Conservation (phyloP, 2,329 filamentous ascomycete species). For the Blastomyces percursus region DNA sequence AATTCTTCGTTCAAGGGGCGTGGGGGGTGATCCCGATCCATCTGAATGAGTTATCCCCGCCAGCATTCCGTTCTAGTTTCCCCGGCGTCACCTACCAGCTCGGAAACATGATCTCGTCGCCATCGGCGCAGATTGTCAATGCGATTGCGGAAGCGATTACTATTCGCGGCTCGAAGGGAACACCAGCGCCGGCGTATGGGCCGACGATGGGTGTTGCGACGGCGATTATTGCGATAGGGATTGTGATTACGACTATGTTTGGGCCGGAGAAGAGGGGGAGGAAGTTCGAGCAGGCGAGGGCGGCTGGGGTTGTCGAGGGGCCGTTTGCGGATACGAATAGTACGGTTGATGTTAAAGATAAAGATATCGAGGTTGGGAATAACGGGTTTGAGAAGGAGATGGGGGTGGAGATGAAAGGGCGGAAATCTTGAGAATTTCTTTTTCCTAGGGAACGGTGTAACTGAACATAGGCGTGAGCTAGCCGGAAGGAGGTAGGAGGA, state of each 20-base stretch:
- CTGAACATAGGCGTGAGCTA: too few relatives aligned
- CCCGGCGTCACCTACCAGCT: conserved; percentile 55
- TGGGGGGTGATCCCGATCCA: conserved; percentile 65
- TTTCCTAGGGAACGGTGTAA: too few relatives aligned
- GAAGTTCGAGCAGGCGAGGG: conserved; percentile 52
- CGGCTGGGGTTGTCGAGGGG: conserved; percentile 31
- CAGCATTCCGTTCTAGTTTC: conserved; percentile 51
- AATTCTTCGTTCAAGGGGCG: conserved; percentile 67
- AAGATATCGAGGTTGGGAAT: conserved; percentile 4
- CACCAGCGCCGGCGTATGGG: conserved; percentile 57
- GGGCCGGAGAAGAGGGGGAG: conserved; percentile 66
- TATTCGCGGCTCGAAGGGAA: conserved; percentile 45
- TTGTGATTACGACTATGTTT: conserved; percentile 55
- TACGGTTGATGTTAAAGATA: not conserved
- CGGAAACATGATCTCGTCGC: conserved; percentile 50
- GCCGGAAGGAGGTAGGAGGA: too few relatives aligned
- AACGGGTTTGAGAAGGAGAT: not conserved
- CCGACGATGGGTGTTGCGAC: conserved; percentile 66
- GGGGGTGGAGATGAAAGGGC: not conserved
- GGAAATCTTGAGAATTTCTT: not conserved
- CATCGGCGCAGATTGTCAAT: conserved; percentile 66
- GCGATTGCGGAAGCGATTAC: conserved; percentile 55
- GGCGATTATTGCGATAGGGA: conserved; percentile 62
- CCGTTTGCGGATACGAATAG: not conserved
- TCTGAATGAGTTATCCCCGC: conserved; percentile 54